Evolutionary conservation across 148 eudicot genomes (phyloP).

Genomic region (Suaeda aralocaspica): DNA sequence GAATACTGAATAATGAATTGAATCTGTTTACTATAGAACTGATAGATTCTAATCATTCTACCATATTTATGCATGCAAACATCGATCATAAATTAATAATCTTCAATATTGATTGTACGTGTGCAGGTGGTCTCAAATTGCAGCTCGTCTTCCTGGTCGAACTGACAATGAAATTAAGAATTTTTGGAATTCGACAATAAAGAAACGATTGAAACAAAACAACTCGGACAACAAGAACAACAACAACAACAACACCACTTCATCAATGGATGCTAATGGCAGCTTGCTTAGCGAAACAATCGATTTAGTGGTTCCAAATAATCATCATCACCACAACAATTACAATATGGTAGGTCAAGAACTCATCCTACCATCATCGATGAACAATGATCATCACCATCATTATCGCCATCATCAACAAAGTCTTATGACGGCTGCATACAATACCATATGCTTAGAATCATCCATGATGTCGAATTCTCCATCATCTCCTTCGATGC

Average conservation of each 20-base stretch:
- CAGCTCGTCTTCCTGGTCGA: constrained; percentile 77
- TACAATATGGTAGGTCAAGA: constrained; percentile 20
- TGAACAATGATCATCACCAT: constrained; percentile 14
- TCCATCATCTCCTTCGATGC: constrained; percentile 26
- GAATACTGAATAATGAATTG: too few relatives aligned
- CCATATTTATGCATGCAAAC: too few relatives aligned
- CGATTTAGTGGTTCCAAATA: constrained; percentile 22
- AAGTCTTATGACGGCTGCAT: constrained; percentile 26
- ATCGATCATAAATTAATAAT: too few relatives aligned
- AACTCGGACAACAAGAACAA: constrained; percentile 58
- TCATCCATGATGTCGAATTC: neutral
- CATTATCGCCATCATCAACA: constrained; percentile 17
- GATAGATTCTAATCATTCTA: too few relatives aligned
- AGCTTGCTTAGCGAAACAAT: constrained; percentile 3
- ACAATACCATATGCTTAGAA: constrained; percentile 7
- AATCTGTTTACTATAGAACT: too few relatives aligned
- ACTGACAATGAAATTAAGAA: constrained; percentile 90
- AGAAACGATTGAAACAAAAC: constrained; percentile 57
- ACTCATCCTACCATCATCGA: constrained; percentile 16
- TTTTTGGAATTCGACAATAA: constrained; percentile 85
- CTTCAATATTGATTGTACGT: too few relatives aligned
- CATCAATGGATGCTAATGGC: constrained; percentile 28
- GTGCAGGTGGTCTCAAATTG: constrained; percentile 86
- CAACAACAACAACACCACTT: constrained; percentile 49
- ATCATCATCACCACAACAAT: constrained; percentile 32